Base-by-base conservation (phyloP, 1,284 basidiomycete species). In the Ganoderma resinaceum region DNA sequence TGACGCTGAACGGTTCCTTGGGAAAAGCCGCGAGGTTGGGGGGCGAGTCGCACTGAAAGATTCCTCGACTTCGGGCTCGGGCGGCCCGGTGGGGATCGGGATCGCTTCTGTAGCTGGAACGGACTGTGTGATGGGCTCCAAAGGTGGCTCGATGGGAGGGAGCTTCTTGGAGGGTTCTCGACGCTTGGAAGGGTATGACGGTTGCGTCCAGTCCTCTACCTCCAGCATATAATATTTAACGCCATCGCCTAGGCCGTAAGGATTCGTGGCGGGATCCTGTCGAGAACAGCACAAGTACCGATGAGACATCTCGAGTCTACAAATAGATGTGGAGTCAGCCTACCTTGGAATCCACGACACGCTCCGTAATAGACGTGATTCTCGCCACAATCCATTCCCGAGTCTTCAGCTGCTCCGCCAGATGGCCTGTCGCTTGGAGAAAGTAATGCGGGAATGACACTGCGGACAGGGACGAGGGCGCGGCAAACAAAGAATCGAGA, bases 371-470 rank as follows among this genome's bases (percentile, higher is more conserved):
- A 29, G 90, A 92, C 0, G 92, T 92, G 75, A 98, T 97, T 70
- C 96, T 86, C 7, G 96, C 96, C 16, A 98, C 95, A 76, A 97
- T 95, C 95, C 95, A 98, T 81, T 98, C 96, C 59, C 95, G 86
- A 23, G 89, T 90, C 79, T 92, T 92, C 66, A 96, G 82, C 77
- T 96, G 93, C 75, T 97, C 95, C 12, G 91, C 92, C 49, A 99
- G 85, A 72, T 91, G 87, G 0, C 92, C 93, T 0, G 90, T 93
- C 7, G 95, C 93, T 77, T 95, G 90, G 57, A 99, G 87, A 83
- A 99, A 99, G 81, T 97, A 97, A 82, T 99, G 97, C 42, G 97
- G 97, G 80, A 95, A 97, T 7, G 94, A 96, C 8, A 98, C 95
- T 95, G 75, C 20, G 23, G 33, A 33, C 20, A 33, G 18, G 33